Evolutionary conservation across 2,329 filamentous ascomycete genomes (phyloP), one percentile per base, ranked within the genome.

Genomic region (Anisogramma anomala): DNA sequence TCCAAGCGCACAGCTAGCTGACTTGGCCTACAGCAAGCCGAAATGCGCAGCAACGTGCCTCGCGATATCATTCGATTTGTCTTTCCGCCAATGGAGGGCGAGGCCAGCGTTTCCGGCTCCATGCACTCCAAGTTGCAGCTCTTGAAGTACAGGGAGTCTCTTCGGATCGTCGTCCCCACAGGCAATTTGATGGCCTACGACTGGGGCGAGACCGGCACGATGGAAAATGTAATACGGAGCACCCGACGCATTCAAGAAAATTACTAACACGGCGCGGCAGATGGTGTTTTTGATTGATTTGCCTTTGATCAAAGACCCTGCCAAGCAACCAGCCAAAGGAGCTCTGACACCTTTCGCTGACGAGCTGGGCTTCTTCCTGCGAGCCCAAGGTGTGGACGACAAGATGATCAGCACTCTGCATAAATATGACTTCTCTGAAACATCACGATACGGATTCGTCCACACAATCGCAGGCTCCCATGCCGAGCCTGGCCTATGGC

Each of bases 101-200:
- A 30, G 5, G 74, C 77, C 2, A 30, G 13, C n/a, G 27, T 5
- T 27, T 67, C 74, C 5, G 81, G 79, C 18, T 79, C 72, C 52
- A 94, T 96, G 87, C 91, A 96, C 60, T 94, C 86, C 36, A 96
- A 98, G 57, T 67, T 96, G 32, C 88, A 94, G 72, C 62, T 96
- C 1, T 69, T 96, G n/a, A 89, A 87, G 52, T 84, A 86, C 51
- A 63, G 72, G 0, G 63, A 63, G 1, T 79, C 87, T 56, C 61
- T 95, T 13, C 77, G 91, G 6, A 69, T 98, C 33, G 89, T 82
- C 1, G 68, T 96, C 2, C 87, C 91, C 0, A 89, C 82, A 3
- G 91, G 87, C 1, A 98, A 98, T 53, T 65, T 95, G 36, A 79
- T 83, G 10, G 69, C 76, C 6, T 86, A 84, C 53, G 89, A 98